phyloP scores from a whole-genome alignment of 805 yeast species.

The Pichia nanzhaoensis region DNA sequence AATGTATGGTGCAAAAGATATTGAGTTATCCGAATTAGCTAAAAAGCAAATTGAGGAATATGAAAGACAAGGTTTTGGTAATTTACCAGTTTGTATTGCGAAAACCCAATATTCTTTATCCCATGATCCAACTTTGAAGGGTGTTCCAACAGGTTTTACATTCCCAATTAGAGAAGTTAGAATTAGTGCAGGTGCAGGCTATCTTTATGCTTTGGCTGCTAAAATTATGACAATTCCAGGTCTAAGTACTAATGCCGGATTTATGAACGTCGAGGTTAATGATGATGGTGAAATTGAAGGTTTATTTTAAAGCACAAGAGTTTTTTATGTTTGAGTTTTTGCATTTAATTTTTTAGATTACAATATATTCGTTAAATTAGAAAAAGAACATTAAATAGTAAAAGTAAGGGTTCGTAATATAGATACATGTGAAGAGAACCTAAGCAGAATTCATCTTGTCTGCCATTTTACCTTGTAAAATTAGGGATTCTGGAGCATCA shows the following conservation, averaged over 20 bases:
- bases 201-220: constrained; percentile 77
- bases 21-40: constrained; percentile 65
- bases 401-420: background rate
- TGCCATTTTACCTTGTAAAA: constrained; percentile 56
- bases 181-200: constrained; percentile 85
- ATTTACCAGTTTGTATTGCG: constrained; percentile 78
- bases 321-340: background rate
- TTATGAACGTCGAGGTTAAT: constrained; percentile 78
- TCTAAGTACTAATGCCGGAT: constrained; percentile 77
- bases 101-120: constrained; percentile 82
- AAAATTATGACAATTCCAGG: constrained; percentile 86
- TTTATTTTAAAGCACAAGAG: constrained; percentile 41
- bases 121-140: constrained; percentile 75
- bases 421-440: background rate
- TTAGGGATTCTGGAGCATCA: constrained; percentile 65
- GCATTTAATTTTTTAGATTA: background rate
- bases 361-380: background rate
- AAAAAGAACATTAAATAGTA: background rate
- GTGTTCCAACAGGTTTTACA: constrained; percentile 74
- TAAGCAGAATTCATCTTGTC: constrained; percentile 27
- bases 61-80: constrained; percentile 67
- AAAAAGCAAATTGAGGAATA: constrained; percentile 60
- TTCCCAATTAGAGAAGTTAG: constrained; percentile 79
- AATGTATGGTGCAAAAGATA: constrained; percentile 72
- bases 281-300: constrained; percentile 81